These are phyloP conservation scores for Cicer yamashitae DNA, from an alignment of 306 rosid species.

Conservation along the genomic window DNA sequence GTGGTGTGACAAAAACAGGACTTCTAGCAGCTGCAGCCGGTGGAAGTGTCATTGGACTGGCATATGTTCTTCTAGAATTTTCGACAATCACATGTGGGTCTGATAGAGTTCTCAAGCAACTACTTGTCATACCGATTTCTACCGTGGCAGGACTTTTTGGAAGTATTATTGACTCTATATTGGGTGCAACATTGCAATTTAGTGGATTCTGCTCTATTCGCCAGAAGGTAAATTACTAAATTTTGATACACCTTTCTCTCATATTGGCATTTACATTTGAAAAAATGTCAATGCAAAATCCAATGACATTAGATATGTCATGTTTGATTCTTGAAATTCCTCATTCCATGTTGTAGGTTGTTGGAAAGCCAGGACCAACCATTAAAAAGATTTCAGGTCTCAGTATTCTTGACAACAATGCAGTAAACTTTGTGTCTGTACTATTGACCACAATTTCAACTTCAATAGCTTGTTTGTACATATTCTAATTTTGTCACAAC, in stretches of 20 bases:
- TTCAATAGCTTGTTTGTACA: conserved; percentile 60
- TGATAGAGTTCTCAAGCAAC: conserved; percentile 68
- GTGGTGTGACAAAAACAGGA: conserved; percentile 86
- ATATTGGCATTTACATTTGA: conserved; percentile 29
- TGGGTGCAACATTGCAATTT: conserved; percentile 93
- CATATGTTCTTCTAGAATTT: conserved; percentile 67
- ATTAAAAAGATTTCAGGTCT: conserved; percentile 79
- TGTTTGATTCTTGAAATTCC: conserved; percentile 34
- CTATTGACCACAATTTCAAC: conserved; percentile 73
- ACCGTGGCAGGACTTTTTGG: conserved; percentile 74
- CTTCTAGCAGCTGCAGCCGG: conserved; percentile 85
- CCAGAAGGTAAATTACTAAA: conserved; percentile 60
- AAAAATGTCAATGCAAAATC: conserved; percentile 26
- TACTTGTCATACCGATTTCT: conserved; percentile 76
- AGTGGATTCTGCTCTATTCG: conserved; percentile 90
- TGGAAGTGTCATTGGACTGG: conserved; percentile 71
- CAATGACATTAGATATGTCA: conserved; percentile 17
- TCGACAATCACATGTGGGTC: conserved; percentile 57
- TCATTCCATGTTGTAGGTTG: conserved; percentile 61
- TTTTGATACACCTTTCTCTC: conserved; percentile 16
- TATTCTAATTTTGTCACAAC: conserved; percentile 52
- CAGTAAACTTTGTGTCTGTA: conserved; percentile 76
- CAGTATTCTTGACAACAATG: conserved; percentile 84
- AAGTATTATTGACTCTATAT: conserved; percentile 86
- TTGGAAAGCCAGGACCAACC: conserved; percentile 89